phyloP scores from a whole-genome alignment of 2,329 filamentous ascomycete species.

The Fusarium albosuccineum region DNA sequence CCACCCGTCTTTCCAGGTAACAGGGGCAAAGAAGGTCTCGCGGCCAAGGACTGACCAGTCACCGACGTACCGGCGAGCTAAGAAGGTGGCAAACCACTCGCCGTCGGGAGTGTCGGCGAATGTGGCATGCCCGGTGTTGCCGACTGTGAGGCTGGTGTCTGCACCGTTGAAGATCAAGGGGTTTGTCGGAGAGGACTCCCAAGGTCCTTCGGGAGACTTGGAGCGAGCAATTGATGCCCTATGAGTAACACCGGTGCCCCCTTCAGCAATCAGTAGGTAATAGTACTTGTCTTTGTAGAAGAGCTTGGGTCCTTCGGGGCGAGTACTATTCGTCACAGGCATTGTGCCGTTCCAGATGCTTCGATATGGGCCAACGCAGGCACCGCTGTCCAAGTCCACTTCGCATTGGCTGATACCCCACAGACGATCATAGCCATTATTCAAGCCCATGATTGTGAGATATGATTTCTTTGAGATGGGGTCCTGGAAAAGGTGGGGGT shows the following conservation, averaged over 20 bases:
- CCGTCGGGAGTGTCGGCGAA: constrained; percentile 40
- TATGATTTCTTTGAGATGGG: constrained; percentile 20
- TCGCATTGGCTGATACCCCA: constrained; percentile 29
- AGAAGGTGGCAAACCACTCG: constrained; percentile 40
- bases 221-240: constrained; percentile 24
- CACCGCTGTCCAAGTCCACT: constrained; percentile 13
- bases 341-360: constrained; percentile 26
- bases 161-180: constrained; percentile 48
- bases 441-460: constrained; percentile 20
- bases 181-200: constrained; percentile 51
- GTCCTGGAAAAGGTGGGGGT: constrained; percentile 25
- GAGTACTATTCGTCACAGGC: constrained; percentile 7
- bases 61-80: constrained; percentile 34
- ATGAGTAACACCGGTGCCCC: constrained; percentile 22
- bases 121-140: constrained; percentile 40
- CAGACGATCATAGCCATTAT: constrained; percentile 15
- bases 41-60: constrained; percentile 37
- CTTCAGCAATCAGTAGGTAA: constrained; percentile 28
- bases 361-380: constrained; percentile 19
- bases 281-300: constrained; percentile 27
- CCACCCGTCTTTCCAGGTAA: constrained; percentile 42
- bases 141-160: constrained; percentile 32
- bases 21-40: constrained; percentile 41
- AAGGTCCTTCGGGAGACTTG: constrained; percentile 23
- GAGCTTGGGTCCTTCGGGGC: constrained; percentile 21